phyloP scores from a whole-genome alignment of 2,329 filamentous ascomycete species.

The Neopestalotiopsis clavispora region DNA sequence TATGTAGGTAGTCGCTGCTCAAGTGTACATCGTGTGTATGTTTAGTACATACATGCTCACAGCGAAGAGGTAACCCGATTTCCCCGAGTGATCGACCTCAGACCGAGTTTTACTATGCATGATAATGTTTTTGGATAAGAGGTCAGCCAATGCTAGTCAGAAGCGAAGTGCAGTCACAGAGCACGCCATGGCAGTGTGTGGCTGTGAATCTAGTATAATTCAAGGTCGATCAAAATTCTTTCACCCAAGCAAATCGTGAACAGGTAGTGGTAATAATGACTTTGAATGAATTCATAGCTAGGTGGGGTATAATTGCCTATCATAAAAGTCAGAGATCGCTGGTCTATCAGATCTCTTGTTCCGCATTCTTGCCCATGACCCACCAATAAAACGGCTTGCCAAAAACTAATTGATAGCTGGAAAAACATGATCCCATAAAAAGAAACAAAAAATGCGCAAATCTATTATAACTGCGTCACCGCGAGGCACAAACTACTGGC shows the following conservation, averaged over 20 bases:
- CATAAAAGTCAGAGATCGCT: constrained; percentile 21
- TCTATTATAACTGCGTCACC: too few relatives aligned
- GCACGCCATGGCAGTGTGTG: too few relatives aligned
- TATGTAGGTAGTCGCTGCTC: neutral
- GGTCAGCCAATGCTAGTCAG: too few relatives aligned
- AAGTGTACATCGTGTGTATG: neutral
- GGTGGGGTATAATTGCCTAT: constrained; percentile 63
- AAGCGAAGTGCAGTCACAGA: too few relatives aligned
- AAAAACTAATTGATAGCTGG: constrained; percentile 28
- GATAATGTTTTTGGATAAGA: too few relatives aligned
- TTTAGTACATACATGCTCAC: neutral
- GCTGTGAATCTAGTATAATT: neutral
- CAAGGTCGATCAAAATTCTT: neutral
- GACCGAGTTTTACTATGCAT: too few relatives aligned
- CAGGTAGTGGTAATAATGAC: constrained; percentile 53
- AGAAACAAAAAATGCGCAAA: neutral
- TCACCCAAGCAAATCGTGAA: neutral
- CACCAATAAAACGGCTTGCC: constrained; percentile 29
- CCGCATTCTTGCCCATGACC: constrained; percentile 15
- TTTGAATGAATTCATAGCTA: constrained; percentile 64
- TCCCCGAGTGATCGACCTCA: too few relatives aligned
- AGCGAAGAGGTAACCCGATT: too few relatives aligned
- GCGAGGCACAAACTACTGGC: too few relatives aligned
- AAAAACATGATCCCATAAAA: constrained; percentile 24
- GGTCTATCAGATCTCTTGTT: neutral